Evolutionary conservation across 73 alveolate species (phyloP), one percentile per base, ranked within the genome.

Genomic region (Tetrahymena malaccensis): DNA sequence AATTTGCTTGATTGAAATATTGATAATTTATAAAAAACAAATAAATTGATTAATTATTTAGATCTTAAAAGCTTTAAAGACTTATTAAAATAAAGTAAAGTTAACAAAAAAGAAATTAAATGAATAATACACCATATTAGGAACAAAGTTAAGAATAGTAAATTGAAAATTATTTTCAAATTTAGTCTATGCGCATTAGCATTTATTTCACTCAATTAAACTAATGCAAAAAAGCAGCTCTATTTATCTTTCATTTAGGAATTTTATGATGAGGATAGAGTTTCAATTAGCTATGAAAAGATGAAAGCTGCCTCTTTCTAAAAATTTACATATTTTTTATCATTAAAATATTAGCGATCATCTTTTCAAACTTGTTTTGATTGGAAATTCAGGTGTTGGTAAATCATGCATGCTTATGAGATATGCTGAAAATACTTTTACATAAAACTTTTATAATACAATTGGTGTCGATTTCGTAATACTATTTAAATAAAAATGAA

Each of bases 381-480:
- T 97, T 40, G 98, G 99, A 34, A 97, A 97, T 83, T 94, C 98
- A 35, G 99, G 99, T 55, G 98, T 96, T n/a, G 98, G 98, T 31
- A 97, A 97, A 94, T 94, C 97, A 9, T 97, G 98, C n/a, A 96
- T 97, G 94, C 55, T 97, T 84, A 97, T 94, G 97, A 94, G 97
- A 96, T 96, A 96, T 84, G 97, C 96, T 94, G 98, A 97, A 94
- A 97, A 97, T 93, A 96, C 96, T 57, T 97, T 97, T 56, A 96
- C 96, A 25, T 58, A 93, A 40, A 96, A 96, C 83, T 96, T 96
- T 96, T 94, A 96, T 57, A 96, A 94, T 43, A 97, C 98, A 5
- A 97, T 96, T 11, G 98, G 98, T 94, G 98, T 96, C 31, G 98
- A 97, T 70, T 97, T 96, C 94, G 98, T 95, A 95, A 95, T 25